A percentile compares a stretch with the other conserved stretches of the same genome.
Evolutionary conservation across 305 asterid species (phyloP).

Genomic region (Fraxinus floribunda): DNA sequence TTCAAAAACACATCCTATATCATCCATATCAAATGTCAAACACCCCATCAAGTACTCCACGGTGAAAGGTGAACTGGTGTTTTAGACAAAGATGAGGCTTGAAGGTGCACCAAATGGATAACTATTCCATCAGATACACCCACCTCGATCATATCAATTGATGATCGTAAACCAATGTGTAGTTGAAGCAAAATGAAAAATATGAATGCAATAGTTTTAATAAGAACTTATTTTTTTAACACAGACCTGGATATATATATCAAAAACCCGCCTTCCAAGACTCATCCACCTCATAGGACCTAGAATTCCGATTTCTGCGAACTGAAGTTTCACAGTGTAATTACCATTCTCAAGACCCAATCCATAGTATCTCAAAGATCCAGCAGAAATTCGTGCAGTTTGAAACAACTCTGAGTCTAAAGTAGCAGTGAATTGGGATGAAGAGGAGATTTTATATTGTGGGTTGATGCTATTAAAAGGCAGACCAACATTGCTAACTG

Average conservation of each 20-base stretch:
- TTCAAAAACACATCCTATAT: background rate
- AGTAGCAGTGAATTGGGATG: constrained; percentile 43
- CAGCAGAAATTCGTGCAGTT: constrained; percentile 62
- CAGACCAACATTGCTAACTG: constrained; percentile 69
- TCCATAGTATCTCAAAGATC: constrained; percentile 74
- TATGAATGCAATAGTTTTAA: background rate
- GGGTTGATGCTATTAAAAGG: constrained; percentile 39
- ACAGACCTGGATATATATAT: constrained; percentile 66
- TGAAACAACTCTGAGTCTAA: constrained; percentile 61
- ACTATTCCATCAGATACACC: background rate
- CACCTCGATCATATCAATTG: background rate
- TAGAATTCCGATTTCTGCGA: constrained; percentile 44
- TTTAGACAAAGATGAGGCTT: background rate
- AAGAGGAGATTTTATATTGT: constrained; percentile 25
- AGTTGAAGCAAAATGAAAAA: background rate
- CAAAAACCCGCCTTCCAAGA: constrained; percentile 66
- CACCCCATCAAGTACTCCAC: background rate
- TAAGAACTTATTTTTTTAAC: background rate
- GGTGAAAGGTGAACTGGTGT: background rate
- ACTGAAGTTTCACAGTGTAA: constrained; percentile 61
- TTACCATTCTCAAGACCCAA: constrained; percentile 76
- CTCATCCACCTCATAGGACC: constrained; percentile 46
- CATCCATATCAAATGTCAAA: background rate
- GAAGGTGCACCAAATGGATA: background rate
- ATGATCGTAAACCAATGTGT: background rate